Evolutionary conservation across 73 alveolate species (phyloP), one percentile per base, ranked within the genome.

Genomic region (Tetrahymena thermophila): DNA sequence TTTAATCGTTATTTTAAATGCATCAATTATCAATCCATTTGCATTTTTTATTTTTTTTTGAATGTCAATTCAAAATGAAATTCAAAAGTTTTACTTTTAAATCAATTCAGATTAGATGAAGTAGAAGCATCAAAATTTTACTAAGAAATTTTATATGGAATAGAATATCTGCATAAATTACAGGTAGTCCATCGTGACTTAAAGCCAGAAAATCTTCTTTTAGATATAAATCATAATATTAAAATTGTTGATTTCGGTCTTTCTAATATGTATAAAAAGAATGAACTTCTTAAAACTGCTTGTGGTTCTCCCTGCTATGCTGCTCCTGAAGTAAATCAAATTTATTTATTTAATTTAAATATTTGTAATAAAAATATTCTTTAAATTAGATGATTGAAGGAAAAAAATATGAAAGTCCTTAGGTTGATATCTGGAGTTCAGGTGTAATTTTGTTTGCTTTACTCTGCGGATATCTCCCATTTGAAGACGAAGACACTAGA

Each of bases 241-340:
- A 98, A 98, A 94, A 98, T 98, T 93, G 99, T 98, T 9, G 99
- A 98, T 94, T 98, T 98, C 96, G 99, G 99, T 9, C 96, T 98
- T 50, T 96, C 99, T 34, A 98, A 98, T 93, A 98, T 98, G 25
- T 98, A 97, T 94, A 97, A 97, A 44, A 96, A 97, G 94, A 98
- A 98, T 44, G 99, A 98, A 85, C 96, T 98, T 84, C 96, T 98
- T 40, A 94, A 94, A 85, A 98, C 99, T n/a, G 99, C 99, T 0
- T 98, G 99, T 96, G 99, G 99, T 10, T 96, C 99, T 96, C 99
- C 99, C 4, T 98, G 99, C 96, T 98, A 98, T 94, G 99, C 99
- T 19, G 99, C 99, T 42, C 99, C 99, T 34, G 99, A 98, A 94
- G 85, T 57, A 57, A 57, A 57, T 43, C 2, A 43, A 57, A 15